These are phyloP conservation scores for Taiozyma sp. DNA, from an alignment of 1,139 yeast genomes.

Conservation along the genomic window DNA sequence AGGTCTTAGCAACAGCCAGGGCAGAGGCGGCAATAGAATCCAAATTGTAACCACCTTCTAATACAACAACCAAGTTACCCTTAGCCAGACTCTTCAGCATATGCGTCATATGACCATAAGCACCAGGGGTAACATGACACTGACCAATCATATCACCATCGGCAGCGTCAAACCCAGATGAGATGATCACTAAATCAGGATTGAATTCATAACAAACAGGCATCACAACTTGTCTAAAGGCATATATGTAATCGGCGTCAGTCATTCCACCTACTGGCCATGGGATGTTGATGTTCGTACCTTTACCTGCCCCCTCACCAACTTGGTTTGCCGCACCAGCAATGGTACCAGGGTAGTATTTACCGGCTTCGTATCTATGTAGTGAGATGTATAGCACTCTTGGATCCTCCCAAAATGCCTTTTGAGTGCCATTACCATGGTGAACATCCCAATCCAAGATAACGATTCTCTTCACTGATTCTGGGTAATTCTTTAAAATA, in stretches of 20 bases:
- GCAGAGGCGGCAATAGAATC: conserved; percentile 91
- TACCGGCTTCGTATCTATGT: conserved; percentile 90
- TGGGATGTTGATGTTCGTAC: conserved; percentile 85
- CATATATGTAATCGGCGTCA: conserved; percentile 94
- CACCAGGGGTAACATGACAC: conserved; percentile 92
- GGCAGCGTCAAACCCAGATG: conserved; percentile 98
- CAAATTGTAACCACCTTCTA: conserved; percentile 96
- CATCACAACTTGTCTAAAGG: conserved; percentile 82
- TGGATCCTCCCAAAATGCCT: conserved; percentile 84
- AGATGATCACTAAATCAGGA: conserved; percentile 89
- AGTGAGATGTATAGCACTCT: conserved; percentile 85
- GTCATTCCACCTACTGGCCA: conserved; percentile 95
- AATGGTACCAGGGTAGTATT: conserved; percentile 91
- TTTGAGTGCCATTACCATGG: conserved; percentile 98
- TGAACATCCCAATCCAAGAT: conserved; percentile 97
- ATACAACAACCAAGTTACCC: conserved; percentile 83
- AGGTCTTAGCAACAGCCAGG: conserved; percentile 83
- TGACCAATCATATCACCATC: conserved; percentile 99
- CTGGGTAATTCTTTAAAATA: conserved; percentile 79
- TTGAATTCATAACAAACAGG: conserved; percentile 87
- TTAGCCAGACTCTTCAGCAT: conserved; percentile 81
- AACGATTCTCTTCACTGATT: conserved; percentile 76
- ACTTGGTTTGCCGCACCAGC: conserved; percentile 74
- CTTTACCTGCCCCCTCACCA: conserved; percentile 86
- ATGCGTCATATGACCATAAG: conserved; percentile 96